Conservation (phyloP, 345 rosid species). For the Brassica incana region DNA sequence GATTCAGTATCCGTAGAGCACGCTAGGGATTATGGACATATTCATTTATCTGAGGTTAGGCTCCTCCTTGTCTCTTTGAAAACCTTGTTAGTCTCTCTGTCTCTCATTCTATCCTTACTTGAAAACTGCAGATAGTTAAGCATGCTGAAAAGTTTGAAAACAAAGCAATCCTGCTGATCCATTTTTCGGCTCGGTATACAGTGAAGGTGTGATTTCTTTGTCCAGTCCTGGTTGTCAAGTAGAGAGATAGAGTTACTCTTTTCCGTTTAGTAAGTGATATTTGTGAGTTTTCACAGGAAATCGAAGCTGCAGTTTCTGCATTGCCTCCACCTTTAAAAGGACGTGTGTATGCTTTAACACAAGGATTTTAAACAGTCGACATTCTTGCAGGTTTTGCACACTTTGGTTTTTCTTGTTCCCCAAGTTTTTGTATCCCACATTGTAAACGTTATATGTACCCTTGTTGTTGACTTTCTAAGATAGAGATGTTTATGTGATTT, state of each 20-base stretch:
- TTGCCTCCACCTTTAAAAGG: constrained; percentile 63
- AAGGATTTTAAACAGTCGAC: constrained; percentile 55
- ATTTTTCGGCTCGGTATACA: constrained; percentile 87
- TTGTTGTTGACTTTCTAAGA: neutral
- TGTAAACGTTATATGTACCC: neutral
- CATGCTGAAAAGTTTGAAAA: constrained; percentile 72
- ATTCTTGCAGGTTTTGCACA: constrained; percentile 4
- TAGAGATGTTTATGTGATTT: neutral
- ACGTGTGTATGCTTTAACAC: constrained; percentile 76
- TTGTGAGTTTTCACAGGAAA: constrained; percentile 52
- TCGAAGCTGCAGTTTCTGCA: constrained; percentile 64
- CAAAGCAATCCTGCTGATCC: constrained; percentile 83
- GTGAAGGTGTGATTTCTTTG: constrained; percentile 53
- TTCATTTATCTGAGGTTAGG: constrained; percentile 78
- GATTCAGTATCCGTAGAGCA: constrained; percentile 67
- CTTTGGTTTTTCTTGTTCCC: constrained; percentile 2
- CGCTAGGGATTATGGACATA: constrained; percentile 92
- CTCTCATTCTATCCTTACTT: neutral
- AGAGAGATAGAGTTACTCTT: neutral
- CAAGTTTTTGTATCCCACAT: constrained; percentile 1
- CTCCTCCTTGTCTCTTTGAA: neutral
- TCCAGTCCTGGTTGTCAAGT: neutral
- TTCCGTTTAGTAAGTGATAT: neutral
- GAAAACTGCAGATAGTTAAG: constrained; percentile 56
- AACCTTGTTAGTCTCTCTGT: constrained; percentile 8